phyloP scores from a whole-genome alignment of 1,284 basidiomycete genomes.

The Malassezia obtusa region DNA sequence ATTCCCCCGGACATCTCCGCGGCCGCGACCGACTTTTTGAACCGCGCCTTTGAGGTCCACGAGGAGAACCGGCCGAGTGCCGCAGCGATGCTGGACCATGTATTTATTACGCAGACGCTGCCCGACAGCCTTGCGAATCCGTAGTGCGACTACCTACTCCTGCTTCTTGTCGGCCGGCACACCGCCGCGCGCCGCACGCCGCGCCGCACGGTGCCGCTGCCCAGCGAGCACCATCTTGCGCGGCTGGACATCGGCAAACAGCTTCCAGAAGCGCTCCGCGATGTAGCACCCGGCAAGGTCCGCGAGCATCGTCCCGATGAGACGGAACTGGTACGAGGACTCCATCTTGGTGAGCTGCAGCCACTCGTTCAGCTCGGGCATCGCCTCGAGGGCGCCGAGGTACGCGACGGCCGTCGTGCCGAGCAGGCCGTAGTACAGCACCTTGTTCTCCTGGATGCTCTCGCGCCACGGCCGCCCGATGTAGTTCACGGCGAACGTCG shows the following conservation, averaged over 20 bases:
- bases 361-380: slow-evolving; percentile 93
- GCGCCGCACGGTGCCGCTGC: slow-evolving; percentile 3
- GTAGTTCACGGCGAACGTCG: slow-evolving; percentile 47
- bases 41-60: slow-evolving; percentile 39
- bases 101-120: slow-evolving; percentile 24
- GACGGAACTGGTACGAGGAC: slow-evolving; percentile 52
- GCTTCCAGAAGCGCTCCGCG: slow-evolving; percentile 72
- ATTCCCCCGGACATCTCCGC: slow-evolving; percentile 40
- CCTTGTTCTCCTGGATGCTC: slow-evolving; percentile 36
- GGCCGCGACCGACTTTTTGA: slow-evolving; percentile 34
- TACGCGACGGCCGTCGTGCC: slow-evolving; percentile 33
- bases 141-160: background rate
- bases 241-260: slow-evolving; percentile 82
- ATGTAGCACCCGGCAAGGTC: slow-evolving; percentile 83
- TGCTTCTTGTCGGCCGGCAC: background rate
- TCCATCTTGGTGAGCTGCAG: slow-evolving; percentile 92
- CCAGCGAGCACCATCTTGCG: slow-evolving; percentile 63
- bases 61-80: slow-evolving; percentile 34
- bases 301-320: slow-evolving; percentile 60
- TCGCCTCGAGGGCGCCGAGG: slow-evolving; percentile 57
- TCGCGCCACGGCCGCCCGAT: slow-evolving; percentile 45
- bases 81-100: slow-evolving; percentile 33
- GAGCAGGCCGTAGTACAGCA: slow-evolving; percentile 41
- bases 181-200: background rate
- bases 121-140: background rate